Evolutionary conservation across 2,329 filamentous ascomycete genomes (phyloP).

Genomic region (Dactylonectria macrodidyma): DNA sequence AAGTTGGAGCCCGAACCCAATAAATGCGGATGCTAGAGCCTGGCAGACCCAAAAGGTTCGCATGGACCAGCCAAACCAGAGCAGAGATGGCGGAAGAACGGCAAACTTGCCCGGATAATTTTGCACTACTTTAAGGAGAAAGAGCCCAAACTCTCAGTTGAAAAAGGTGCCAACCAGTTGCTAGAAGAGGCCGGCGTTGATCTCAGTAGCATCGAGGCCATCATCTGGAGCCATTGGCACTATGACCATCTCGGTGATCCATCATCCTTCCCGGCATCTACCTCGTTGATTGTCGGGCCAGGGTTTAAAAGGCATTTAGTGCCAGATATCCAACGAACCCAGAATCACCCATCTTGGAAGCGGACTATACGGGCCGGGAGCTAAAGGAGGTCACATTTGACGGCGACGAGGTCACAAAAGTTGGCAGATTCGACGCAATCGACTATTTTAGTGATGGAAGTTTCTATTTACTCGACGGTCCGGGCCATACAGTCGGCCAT

Average conservation of each 20-base stretch:
- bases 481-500: constrained; percentile 41
- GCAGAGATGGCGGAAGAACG: no score
- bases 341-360: constrained; percentile 29
- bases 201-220: constrained; percentile 33
- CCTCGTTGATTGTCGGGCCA: constrained; percentile 45
- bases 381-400: constrained; percentile 35
- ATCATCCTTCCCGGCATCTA: constrained; percentile 43
- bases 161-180: no score
- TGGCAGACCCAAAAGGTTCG: no score
- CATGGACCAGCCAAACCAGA: no score
- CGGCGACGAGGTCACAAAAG: constrained; percentile 25
- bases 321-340: constrained; percentile 34
- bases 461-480: constrained; percentile 50
- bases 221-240: constrained; percentile 50
- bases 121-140: no score
- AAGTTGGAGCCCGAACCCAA: no score
- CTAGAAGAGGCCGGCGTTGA: no score
- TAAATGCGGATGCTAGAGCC: no score
- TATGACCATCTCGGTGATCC: constrained; percentile 49
- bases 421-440: constrained; percentile 56
- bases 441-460: constrained; percentile 51
- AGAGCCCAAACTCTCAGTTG: no score
- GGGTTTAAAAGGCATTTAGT: constrained; percentile 33
- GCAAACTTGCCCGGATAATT: no score
- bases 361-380: constrained; percentile 35